Conservation (phyloP, 2,329 filamentous ascomycete genomes). For the Exophiala dermatitidis region DNA sequence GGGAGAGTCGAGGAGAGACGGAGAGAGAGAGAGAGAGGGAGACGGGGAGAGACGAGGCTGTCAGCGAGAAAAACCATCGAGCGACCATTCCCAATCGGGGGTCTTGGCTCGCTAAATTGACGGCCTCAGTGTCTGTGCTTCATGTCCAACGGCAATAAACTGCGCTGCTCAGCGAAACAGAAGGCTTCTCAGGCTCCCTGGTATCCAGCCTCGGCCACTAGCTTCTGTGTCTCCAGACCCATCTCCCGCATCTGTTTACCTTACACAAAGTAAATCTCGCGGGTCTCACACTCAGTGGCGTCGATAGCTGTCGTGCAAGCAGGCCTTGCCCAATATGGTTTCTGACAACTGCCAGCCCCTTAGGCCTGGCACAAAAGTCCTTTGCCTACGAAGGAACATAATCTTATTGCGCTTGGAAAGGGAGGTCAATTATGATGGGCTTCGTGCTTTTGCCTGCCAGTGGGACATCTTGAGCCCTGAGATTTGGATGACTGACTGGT, state of each 20-base stretch:
- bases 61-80: neutral
- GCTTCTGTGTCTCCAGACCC: neutral
- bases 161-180: neutral
- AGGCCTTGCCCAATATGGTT: neutral
- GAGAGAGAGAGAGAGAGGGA: neutral
- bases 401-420: neutral
- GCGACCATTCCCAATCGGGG: neutral
- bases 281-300: neutral
- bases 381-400: neutral
- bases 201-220: neutral
- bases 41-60: neutral
- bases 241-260: neutral
- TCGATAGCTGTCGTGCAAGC: neutral
- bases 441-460: no score
- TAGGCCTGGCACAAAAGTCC: neutral
- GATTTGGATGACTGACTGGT: neutral
- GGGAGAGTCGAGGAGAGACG: no score
- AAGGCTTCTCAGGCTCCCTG: neutral
- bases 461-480: neutral
- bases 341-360: neutral
- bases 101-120: neutral
- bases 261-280: neutral
- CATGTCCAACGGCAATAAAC: neutral
- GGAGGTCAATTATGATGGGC: neutral
- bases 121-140: neutral